A percentile compares a stretch with the other conserved stretches of the same genome.
Conservation (phyloP, 371 early-diverging fungal genomes). For the Circinella umbellata region DNA sequence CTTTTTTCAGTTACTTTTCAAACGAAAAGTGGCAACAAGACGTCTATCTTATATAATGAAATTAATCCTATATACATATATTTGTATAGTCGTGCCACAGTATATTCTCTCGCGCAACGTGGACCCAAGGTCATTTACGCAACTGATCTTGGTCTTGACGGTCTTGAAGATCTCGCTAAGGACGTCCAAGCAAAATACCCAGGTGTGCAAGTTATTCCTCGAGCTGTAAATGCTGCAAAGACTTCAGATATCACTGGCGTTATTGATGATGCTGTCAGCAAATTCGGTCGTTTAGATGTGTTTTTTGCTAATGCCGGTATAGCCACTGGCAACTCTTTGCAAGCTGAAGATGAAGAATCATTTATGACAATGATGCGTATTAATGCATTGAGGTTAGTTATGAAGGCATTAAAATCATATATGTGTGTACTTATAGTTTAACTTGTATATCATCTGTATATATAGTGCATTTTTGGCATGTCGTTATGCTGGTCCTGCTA, state of each 20-base stretch:
- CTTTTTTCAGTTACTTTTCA: background rate
- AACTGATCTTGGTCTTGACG: slow-evolving; percentile 42
- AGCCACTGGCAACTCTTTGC: slow-evolving; percentile 28
- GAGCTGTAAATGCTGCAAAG: slow-evolving; percentile 54
- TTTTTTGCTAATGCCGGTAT: slow-evolving; percentile 52
- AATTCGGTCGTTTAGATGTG: slow-evolving; percentile 58
- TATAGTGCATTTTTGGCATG: slow-evolving; percentile 41
- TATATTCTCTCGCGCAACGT: slow-evolving; percentile 47
- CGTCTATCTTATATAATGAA: background rate
- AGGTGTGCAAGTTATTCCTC: slow-evolving; percentile 41
- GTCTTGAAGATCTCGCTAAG: slow-evolving; percentile 43
- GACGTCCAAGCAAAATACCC: slow-evolving; percentile 41
- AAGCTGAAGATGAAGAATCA: slow-evolving; percentile 29
- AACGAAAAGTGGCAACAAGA: no score
- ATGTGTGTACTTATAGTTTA: no score
- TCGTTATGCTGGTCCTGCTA: slow-evolving; percentile 42
- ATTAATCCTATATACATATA: background rate
- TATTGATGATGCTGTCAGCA: slow-evolving; percentile 43
- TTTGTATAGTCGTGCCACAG: slow-evolving; percentile 46
- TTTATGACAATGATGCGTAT: slow-evolving; percentile 42
- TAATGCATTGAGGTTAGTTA: slow-evolving; percentile 34
- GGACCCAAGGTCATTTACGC: slow-evolving; percentile 56
- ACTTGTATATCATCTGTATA: background rate
- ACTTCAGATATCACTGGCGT: slow-evolving; percentile 36
- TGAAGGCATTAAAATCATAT: background rate